Evolutionary conservation across 257 asterid genomes (phyloP).

Genomic region (Gentiana dahurica): DNA sequence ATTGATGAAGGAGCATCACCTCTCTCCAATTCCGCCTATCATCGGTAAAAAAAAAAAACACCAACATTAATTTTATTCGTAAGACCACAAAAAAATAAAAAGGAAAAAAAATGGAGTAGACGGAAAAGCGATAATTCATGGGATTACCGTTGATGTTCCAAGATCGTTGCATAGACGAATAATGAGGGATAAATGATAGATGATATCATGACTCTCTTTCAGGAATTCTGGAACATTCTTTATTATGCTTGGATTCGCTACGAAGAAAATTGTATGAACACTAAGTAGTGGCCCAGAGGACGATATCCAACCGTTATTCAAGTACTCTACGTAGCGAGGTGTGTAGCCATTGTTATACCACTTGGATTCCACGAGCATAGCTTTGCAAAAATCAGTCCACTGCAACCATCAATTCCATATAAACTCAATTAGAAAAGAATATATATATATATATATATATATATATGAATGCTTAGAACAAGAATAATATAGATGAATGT

Average conservation of each 20-base stretch:
- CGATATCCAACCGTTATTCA: no score
- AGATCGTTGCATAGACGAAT: no score
- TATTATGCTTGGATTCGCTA: conserved; percentile 7
- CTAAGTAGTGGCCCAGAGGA: conserved; percentile 47
- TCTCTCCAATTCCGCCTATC: conserved; percentile 46
- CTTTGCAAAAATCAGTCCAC: no score
- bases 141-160: no score
- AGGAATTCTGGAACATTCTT: conserved; percentile 12
- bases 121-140: no score
- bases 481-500: not conserved
- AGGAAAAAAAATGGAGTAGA: conserved; percentile 25
- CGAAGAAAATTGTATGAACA: conserved; percentile 27
- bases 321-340: no score
- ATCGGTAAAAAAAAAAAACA: not conserved
- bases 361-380: no score
- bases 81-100: conserved; percentile 46
- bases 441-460: conserved; percentile 34
- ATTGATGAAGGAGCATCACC: no score
- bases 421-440: no score
- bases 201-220: conserved; percentile 16
- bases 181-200: no score
- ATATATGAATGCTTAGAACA: conserved; percentile 39
- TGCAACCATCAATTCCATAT: conserved; percentile 44
- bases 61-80: conserved; percentile 42
- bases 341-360: no score